Evolutionary conservation across 2,329 filamentous ascomycete genomes (phyloP).

Genomic region (Paracoccidioides brasiliensis): DNA sequence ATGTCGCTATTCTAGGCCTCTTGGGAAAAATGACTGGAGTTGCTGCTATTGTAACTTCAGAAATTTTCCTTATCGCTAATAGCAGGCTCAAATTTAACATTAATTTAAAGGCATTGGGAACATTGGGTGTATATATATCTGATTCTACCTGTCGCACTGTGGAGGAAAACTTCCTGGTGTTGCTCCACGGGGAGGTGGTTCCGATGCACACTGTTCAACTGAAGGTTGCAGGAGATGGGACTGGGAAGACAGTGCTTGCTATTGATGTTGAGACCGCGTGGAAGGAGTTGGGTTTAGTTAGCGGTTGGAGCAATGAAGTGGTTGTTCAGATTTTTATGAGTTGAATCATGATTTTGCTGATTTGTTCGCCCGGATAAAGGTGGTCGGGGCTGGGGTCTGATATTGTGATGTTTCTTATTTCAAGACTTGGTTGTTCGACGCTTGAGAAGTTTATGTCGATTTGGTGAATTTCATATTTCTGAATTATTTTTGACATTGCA

Average conservation of each 20-base stretch:
- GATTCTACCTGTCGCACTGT: constrained; percentile 49
- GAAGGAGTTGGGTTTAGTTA: constrained; percentile 55
- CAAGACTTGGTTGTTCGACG: too few relatives aligned
- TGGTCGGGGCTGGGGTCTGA: background rate
- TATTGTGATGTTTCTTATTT: background rate
- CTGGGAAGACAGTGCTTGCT: constrained; percentile 50
- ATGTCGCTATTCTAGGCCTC: constrained; percentile 61
- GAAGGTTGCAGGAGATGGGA: constrained; percentile 24
- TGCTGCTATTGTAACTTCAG: constrained; percentile 57
- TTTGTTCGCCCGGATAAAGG: too few relatives aligned
- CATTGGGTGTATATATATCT: constrained; percentile 60
- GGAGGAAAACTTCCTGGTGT: constrained; percentile 55
- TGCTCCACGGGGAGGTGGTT: constrained; percentile 58
- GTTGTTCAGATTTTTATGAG: constrained; percentile 49
- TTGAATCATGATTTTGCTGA: constrained; percentile 8
- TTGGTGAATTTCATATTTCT: too few relatives aligned
- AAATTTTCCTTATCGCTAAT: constrained; percentile 45
- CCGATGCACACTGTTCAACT: constrained; percentile 52
- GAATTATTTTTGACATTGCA: too few relatives aligned
- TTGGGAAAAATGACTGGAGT: constrained; percentile 81
- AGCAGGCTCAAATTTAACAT: constrained; percentile 53
- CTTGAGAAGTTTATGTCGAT: too few relatives aligned
- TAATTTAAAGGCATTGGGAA: constrained; percentile 66
- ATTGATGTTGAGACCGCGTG: constrained; percentile 68
- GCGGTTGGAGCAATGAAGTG: constrained; percentile 71